phyloP scores from a whole-genome alignment of 148 eudicot genomes.

The Rhododendron molle region DNA sequence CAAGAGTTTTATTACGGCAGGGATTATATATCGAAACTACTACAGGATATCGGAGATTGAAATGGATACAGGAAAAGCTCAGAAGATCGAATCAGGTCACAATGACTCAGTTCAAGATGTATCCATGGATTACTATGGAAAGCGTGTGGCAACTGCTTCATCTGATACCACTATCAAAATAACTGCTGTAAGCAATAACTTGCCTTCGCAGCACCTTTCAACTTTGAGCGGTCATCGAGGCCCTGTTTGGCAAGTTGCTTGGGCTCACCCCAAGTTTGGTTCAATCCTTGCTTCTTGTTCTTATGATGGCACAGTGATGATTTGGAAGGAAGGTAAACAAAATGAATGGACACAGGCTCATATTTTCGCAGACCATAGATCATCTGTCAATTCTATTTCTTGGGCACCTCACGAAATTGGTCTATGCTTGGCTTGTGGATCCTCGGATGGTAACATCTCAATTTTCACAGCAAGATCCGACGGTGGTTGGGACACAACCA shows the following conservation, averaged over 20 bases:
- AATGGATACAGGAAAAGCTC: constrained; percentile 54
- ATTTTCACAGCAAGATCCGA: constrained; percentile 64
- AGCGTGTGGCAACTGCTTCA: constrained; percentile 81
- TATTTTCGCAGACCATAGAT: constrained; percentile 71
- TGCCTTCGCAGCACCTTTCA: constrained; percentile 60
- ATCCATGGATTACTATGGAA: constrained; percentile 89
- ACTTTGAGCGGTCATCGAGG: constrained; percentile 81
- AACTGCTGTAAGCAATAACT: constrained; percentile 48
- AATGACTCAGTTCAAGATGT: constrained; percentile 79
- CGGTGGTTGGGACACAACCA: constrained; percentile 82
- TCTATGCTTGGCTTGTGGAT: constrained; percentile 84
- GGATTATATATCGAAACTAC: background rate
- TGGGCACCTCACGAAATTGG: constrained; percentile 96
- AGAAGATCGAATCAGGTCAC: constrained; percentile 84
- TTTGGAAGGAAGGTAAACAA: constrained; percentile 90
- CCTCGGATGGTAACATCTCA: constrained; percentile 85
- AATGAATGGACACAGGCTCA: constrained; percentile 82
- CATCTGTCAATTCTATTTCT: constrained; percentile 82
- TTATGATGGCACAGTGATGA: constrained; percentile 81
- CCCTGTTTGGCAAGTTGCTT: constrained; percentile 90
- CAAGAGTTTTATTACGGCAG: background rate
- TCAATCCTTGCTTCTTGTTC: constrained; percentile 84
- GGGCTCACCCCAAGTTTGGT: constrained; percentile 96
- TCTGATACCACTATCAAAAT: constrained; percentile 71
- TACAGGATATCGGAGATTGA: background rate